Evolutionary conservation across 1,139 yeast species (phyloP), one percentile per base, ranked within the genome.

Genomic region (Lodderomyces jiufengensis): DNA sequence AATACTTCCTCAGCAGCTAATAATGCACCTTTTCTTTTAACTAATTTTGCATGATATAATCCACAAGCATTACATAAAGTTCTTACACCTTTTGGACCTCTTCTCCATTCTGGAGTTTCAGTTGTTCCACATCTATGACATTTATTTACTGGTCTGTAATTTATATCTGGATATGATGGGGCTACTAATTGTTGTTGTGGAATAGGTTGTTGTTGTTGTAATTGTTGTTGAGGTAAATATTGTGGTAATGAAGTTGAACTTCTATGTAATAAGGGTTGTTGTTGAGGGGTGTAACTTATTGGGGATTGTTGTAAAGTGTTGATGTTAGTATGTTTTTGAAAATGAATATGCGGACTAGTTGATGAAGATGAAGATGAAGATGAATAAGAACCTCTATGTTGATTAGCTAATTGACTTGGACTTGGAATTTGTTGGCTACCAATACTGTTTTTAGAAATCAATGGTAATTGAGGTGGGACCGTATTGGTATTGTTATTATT

Each of bases 51-150:
- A 57, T 82, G 87, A 55, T 76, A 84, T 34, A 87, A 66, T 0
- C 96, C 96, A 61, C 96, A 87, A 0, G 95, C 95, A 57, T 87
- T 87, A 59, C 95, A 87, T 40, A 87, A 64, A 0, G 95, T 84
- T 35, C 94, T 68, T 10, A 83, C 84, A 0, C 95, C 96, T 43
- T 78, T 76, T 2, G 95, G 95, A 0, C 95, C 95, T 39, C 88
- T 70, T 46, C 95, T 69, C 95, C 96, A 87, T 61, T 87, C 95
- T 1, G 95, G 95, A 1, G 96, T 86, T 42, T 81, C 86, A 3
- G 76, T 73, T n/a, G 84, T 80, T 14, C 83, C 84, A 57, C 96
- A 87, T 44, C 66, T 48, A 34, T 60, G 65, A 41, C 66, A 60
- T 46, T 58, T 61, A 42, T 66, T 63, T 24, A 54, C 51, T 9